Evolutionary conservation across 768 basidiomycete genomes (phyloP).

Genomic region (Termitomyces sp.): DNA sequence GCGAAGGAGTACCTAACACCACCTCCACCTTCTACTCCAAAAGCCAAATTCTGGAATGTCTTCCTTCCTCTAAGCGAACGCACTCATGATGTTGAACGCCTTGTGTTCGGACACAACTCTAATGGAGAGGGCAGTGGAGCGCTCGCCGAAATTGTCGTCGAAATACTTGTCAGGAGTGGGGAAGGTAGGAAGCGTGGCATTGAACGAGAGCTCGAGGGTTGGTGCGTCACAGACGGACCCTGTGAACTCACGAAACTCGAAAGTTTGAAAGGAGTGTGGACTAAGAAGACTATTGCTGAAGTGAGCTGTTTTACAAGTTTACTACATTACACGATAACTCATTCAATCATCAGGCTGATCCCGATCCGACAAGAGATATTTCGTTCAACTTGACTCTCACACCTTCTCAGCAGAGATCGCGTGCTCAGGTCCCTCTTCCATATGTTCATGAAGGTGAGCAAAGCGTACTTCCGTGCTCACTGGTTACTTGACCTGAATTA

Average conservation of each 20-base stretch:
- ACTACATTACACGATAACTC: background rate
- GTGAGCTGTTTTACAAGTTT: conserved; percentile 16
- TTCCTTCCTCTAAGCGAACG: conserved; percentile 68
- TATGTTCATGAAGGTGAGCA: conserved; percentile 78
- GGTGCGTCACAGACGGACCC: conserved; percentile 33
- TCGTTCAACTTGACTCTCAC: conserved; percentile 89
- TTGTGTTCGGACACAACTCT: conserved; percentile 47
- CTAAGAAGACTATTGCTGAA: conserved; percentile 27
- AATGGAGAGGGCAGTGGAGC: conserved; percentile 43
- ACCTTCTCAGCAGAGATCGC: conserved; percentile 68
- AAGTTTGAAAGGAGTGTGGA: conserved; percentile 43
- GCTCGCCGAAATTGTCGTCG: conserved; percentile 50
- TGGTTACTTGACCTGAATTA: background rate
- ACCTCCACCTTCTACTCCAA: conserved; percentile 57
- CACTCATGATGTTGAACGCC: conserved; percentile 46
- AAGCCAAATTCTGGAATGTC: conserved; percentile 76
- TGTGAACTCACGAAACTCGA: conserved; percentile 47
- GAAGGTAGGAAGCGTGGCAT: conserved; percentile 46
- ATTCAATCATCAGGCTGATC: conserved; percentile 21
- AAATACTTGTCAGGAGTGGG: conserved; percentile 46
- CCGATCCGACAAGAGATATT: conserved; percentile 62
- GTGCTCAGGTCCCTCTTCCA: conserved; percentile 81
- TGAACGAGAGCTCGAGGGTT: conserved; percentile 62
- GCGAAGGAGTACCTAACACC: conserved; percentile 64
- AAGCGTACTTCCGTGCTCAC: background rate